phyloP scores from a whole-genome alignment of 2,329 filamentous ascomycete genomes.

The Cladosporium austrohemisphaericum region DNA sequence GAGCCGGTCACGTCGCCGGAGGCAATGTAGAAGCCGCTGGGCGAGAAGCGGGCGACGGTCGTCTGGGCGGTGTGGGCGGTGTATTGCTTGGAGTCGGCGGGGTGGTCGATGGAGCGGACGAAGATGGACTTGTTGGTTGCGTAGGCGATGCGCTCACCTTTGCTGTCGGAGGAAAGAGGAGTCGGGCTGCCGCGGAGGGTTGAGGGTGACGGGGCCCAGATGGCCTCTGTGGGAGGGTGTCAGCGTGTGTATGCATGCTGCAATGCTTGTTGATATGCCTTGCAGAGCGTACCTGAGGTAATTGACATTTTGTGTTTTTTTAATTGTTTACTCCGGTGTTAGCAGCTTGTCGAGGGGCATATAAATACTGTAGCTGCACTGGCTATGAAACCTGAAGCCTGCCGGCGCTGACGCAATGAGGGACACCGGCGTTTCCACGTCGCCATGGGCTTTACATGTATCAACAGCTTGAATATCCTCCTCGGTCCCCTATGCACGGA shows the following conservation, averaged over 20 bases:
- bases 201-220: slow-evolving; percentile 49
- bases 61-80: slow-evolving; percentile 84
- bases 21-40: slow-evolving; percentile 90
- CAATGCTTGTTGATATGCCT: not conserved
- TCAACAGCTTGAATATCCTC: no score
- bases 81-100: slow-evolving; percentile 81
- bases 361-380: no score
- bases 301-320: slow-evolving; percentile 20
- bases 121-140: slow-evolving; percentile 96
- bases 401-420: not conserved
- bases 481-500: no score
- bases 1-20: slow-evolving; percentile 82
- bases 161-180: slow-evolving; percentile 79
- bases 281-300: slow-evolving; percentile 15
- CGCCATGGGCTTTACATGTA: no score
- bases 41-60: slow-evolving; percentile 89
- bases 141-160: slow-evolving; percentile 89
- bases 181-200: slow-evolving; percentile 85
- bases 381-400: not conserved
- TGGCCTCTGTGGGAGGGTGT: slow-evolving; percentile 1
- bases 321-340: slow-evolving; percentile 13
- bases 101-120: slow-evolving; percentile 88
- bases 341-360: not conserved
- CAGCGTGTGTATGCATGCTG: not conserved
- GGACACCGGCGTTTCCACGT: no score